Evolutionary conservation across 768 basidiomycete species (phyloP).

Genomic region (Mycena indigotica): DNA sequence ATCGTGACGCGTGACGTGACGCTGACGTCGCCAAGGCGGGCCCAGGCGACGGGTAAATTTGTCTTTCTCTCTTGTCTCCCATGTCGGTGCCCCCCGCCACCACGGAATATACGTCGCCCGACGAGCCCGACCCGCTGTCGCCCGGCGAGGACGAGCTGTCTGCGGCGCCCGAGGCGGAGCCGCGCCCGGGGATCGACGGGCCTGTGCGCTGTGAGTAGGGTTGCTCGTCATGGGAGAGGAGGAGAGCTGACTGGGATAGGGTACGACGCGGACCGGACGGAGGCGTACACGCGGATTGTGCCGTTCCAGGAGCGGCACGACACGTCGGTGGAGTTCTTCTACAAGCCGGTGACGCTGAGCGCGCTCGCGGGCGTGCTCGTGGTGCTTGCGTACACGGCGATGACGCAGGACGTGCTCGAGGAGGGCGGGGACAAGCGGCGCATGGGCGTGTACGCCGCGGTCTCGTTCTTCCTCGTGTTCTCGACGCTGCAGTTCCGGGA

Average conservation of each 20-base stretch:
- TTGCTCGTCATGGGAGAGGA: slow-evolving; percentile 12
- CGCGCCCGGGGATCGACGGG: slow-evolving; percentile 74
- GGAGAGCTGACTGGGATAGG: slow-evolving; percentile 43
- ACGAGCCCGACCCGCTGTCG: not conserved
- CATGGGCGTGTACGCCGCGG: slow-evolving; percentile 79
- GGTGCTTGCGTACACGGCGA: slow-evolving; percentile 79
- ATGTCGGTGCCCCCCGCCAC: not conserved
- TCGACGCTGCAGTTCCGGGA: slow-evolving; percentile 89
- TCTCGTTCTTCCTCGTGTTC: slow-evolving; percentile 75
- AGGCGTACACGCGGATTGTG: slow-evolving; percentile 78
- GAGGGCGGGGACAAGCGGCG: slow-evolving; percentile 82
- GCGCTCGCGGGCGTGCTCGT: slow-evolving; percentile 68
- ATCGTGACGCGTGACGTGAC: too few species aligned
- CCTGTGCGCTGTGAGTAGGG: slow-evolving; percentile 77
- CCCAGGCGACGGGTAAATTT: too few species aligned
- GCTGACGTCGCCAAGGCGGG: too few species aligned
- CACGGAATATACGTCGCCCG: not conserved
- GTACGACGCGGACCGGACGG: slow-evolving; percentile 87
- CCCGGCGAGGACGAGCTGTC: slow-evolving; percentile 45
- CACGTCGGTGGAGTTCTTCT: slow-evolving; percentile 89
- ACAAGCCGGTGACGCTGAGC: slow-evolving; percentile 80
- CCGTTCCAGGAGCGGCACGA: slow-evolving; percentile 86
- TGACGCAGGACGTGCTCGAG: slow-evolving; percentile 79
- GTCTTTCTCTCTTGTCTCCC: too few species aligned
- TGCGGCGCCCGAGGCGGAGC: slow-evolving; percentile 56